phyloP scores from a whole-genome alignment of 495 filamentous ascomycete species.

The Daldinia concentrica region DNA sequence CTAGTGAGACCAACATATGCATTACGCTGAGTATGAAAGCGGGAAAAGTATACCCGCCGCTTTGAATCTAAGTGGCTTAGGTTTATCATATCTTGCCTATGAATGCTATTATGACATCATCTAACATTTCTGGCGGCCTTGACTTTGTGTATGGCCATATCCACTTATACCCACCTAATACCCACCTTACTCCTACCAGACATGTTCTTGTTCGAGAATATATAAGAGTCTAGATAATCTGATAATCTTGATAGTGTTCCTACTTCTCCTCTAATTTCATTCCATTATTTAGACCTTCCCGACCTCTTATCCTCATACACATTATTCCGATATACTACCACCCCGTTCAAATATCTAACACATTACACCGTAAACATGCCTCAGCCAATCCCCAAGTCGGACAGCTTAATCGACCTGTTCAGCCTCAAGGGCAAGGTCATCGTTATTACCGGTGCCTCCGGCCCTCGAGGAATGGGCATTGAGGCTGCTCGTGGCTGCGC shows the following conservation, averaged over 20 bases:
- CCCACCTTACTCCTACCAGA: constrained; percentile 1
- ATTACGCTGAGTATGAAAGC: constrained; percentile 10
- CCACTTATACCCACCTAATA: constrained; percentile 19
- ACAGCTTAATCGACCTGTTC: constrained; percentile 54
- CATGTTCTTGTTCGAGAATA: background rate
- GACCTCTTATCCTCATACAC: background rate
- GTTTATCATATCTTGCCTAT: constrained; percentile 6
- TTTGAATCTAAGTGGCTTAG: constrained; percentile 25
- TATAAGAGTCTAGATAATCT: background rate
- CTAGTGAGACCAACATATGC: background rate
- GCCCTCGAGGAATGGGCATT: constrained; percentile 62
- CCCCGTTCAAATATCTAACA: background rate
- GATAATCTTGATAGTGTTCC: background rate
- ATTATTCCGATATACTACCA: background rate
- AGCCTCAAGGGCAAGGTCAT: constrained; percentile 64
- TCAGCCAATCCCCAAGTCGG: constrained; percentile 45
- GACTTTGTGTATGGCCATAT: constrained; percentile 3
- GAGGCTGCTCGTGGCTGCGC: constrained; percentile 58
- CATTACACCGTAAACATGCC: constrained; percentile 39
- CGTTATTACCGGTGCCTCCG: constrained; percentile 62
- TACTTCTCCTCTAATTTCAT: background rate
- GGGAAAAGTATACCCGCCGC: constrained; percentile 10
- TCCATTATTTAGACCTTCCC: background rate
- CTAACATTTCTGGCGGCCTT: background rate
- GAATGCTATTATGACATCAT: constrained; percentile 25